Evolutionary conservation across 306 rosid genomes (phyloP).

Genomic region (Fragaria nilgerrensis): DNA sequence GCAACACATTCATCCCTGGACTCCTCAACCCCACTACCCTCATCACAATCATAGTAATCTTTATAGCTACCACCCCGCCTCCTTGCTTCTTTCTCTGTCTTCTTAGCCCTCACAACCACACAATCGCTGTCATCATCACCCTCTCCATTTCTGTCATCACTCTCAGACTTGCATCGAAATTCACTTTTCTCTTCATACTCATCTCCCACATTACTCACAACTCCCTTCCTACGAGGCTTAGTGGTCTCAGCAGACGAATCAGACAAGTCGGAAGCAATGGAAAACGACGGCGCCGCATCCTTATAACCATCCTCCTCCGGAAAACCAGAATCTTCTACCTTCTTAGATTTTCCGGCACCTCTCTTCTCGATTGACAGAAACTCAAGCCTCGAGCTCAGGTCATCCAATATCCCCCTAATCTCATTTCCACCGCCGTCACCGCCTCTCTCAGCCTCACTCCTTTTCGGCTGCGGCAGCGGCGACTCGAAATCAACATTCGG

Average conservation of each 20-base stretch:
- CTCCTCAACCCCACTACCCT: slow-evolving; percentile 36
- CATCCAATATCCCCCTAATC: slow-evolving; percentile 71
- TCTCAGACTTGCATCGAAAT: background rate
- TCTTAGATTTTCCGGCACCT: slow-evolving; percentile 16
- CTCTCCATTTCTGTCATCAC: background rate
- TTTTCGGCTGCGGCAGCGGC: slow-evolving; percentile 36
- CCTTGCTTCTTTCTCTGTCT: slow-evolving; percentile 10
- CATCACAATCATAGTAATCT: slow-evolving; percentile 32
- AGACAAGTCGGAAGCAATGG: slow-evolving; percentile 26
- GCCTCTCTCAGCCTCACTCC: slow-evolving; percentile 10
- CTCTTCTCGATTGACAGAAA: slow-evolving; percentile 56
- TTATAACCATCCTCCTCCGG: slow-evolving; percentile 32
- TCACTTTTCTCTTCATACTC: background rate
- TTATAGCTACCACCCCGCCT: slow-evolving; percentile 9
- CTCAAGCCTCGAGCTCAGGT: slow-evolving; percentile 73
- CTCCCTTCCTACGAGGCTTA: slow-evolving; percentile 13
- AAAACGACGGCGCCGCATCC: slow-evolving; percentile 61
- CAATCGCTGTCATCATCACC: slow-evolving; percentile 38
- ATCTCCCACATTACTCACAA: slow-evolving; percentile 12
- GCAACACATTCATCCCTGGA: slow-evolving; percentile 23
- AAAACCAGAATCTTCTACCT: slow-evolving; percentile 20
- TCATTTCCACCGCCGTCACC: slow-evolving; percentile 41
- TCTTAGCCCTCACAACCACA: slow-evolving; percentile 29
- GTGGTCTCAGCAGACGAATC: slow-evolving; percentile 31
- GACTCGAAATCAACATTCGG: slow-evolving; percentile 55